Percentiles rank a stretch among this genome's conserved stretches.
Conservation (phyloP, 2,329 filamentous ascomycete species). For the Fusarium buharicum region DNA sequence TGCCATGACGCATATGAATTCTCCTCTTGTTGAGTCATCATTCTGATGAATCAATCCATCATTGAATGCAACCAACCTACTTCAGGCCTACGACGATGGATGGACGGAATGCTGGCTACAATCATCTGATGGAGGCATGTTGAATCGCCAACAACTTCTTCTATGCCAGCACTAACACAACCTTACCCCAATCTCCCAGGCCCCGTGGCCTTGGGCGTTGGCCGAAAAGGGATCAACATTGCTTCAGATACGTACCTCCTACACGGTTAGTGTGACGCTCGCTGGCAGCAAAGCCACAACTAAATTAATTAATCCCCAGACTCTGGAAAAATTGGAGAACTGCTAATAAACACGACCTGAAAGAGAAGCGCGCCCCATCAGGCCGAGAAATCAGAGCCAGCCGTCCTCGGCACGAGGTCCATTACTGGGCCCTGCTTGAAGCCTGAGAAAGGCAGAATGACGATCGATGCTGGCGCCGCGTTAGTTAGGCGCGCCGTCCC, state of each 20-base stretch:
- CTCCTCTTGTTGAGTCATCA: conserved; percentile 26
- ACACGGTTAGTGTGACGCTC: conserved; percentile 33
- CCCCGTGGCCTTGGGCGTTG: conserved; percentile 36
- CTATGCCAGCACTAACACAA: conserved; percentile 23
- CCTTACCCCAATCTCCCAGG: conserved; percentile 42
- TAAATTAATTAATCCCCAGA: conserved; percentile 39
- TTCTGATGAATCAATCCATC: conserved; percentile 17
- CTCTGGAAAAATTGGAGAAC: conserved; percentile 26
- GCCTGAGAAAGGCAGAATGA: conserved; percentile 33
- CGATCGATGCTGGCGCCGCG: conserved; percentile 28
- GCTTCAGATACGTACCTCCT: conserved; percentile 1
- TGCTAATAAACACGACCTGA: conserved; percentile 15
- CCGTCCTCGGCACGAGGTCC: conserved; percentile 41
- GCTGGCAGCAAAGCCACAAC: conserved; percentile 22
- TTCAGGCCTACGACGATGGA: conserved; percentile 10
- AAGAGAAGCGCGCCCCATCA: conserved; percentile 16
- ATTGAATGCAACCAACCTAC: conserved; percentile 1
- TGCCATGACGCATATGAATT: conserved; percentile 33
- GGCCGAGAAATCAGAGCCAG: conserved; percentile 36
- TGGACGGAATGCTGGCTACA: conserved; percentile 29
- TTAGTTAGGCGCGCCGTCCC: conserved; percentile 23
- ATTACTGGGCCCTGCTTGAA: conserved; percentile 24
- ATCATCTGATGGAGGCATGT: conserved; percentile 32
- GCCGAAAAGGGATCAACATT: conserved; percentile 18
- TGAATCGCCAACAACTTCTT: conserved; percentile 26